These are phyloP conservation scores for Cercospora citrullina DNA, from an alignment of 2,329 filamentous ascomycete genomes.

Conservation along the genomic window DNA sequence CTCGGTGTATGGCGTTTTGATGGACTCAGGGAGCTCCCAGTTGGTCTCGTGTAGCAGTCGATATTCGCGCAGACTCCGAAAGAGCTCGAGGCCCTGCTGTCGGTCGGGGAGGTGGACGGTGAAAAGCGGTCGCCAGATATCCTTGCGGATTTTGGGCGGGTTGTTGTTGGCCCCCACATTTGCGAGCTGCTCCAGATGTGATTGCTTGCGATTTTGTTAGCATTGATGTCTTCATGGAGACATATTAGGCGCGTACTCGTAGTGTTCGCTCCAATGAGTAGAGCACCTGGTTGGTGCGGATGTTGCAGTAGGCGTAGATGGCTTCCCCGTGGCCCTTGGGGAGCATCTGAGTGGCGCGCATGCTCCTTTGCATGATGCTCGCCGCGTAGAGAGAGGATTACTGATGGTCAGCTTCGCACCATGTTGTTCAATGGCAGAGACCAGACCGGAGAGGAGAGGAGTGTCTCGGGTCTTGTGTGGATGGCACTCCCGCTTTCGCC, in stretches of 20 bases:
- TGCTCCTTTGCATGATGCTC: constrained; percentile 12
- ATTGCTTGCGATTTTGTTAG: neutral
- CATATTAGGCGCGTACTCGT: constrained; percentile 46
- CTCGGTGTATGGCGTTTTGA: constrained; percentile 42
- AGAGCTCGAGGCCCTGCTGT: constrained; percentile 55
- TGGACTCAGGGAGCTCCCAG: constrained; percentile 44
- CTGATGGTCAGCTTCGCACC: neutral
- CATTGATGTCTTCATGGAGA: neutral
- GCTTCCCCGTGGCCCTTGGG: constrained; percentile 48
- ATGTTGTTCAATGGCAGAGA: neutral
- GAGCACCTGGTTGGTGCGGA: constrained; percentile 63
- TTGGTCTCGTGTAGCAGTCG: constrained; percentile 58
- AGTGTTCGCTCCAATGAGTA: constrained; percentile 61
- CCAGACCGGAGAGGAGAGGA: neutral
- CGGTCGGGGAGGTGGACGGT: constrained; percentile 56
- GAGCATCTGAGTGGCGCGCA: neutral
- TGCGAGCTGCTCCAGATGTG: constrained; percentile 57
- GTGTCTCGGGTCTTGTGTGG: neutral
- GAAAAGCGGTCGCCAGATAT: constrained; percentile 63
- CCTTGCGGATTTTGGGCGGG: constrained; percentile 58
- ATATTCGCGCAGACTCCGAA: constrained; percentile 61
- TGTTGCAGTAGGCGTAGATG: constrained; percentile 63
- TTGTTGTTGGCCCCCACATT: constrained; percentile 65
- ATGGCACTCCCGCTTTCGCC: constrained; percentile 3
- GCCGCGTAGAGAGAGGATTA: neutral